Evolutionary conservation across 1,284 basidiomycete genomes (phyloP), one percentile per base, ranked within the genome.

Genomic region (Inonotus hispidus): DNA sequence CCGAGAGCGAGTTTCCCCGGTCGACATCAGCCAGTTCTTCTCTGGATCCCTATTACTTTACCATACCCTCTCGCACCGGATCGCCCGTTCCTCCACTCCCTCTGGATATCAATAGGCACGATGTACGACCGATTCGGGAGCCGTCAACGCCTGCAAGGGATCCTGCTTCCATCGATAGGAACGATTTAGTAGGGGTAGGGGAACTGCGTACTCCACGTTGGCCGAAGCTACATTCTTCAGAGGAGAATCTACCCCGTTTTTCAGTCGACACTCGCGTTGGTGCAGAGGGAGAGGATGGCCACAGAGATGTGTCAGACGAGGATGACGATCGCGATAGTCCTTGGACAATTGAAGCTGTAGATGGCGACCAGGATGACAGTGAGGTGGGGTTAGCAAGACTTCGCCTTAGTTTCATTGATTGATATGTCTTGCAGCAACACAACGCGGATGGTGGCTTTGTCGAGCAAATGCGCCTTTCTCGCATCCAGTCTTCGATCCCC

Each of bases 131-230:
- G 46, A 21, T 55, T 60, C 69, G 70, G 57, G 82, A 87, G 63
- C 84, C 87, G 11, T 73, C 83, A 29, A 92, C 90, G 0, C 90
- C 90, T n/a, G 84, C 79, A 45, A 80, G 82, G 65, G 90, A 94
- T 74, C 91, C 92, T 11, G 85, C 90, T 10, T 75, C 79, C 64
- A 93, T 95, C 66, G 95, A 99, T 76, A 82, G 96, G 59, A 83
- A 87, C 16, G 91, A 86, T 25, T 83, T 98, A 45, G 87, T 98
- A 58, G 96, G 96, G 21, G 91, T 98, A 10, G 96, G 96, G 41
- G 96, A 98, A 75, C 83, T 98, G n/a, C 81, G 94, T 6, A 98
- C 96, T n/a, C 96, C 96, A 41, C 84, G 95, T 65, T 99, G 95
- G 95, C 82, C 83, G 59, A 77, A 76, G 66, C 66, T 73, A 70